Evolutionary conservation across 2,329 filamentous ascomycete genomes (phyloP).

Genomic region (Sclerotinia spermophila): DNA sequence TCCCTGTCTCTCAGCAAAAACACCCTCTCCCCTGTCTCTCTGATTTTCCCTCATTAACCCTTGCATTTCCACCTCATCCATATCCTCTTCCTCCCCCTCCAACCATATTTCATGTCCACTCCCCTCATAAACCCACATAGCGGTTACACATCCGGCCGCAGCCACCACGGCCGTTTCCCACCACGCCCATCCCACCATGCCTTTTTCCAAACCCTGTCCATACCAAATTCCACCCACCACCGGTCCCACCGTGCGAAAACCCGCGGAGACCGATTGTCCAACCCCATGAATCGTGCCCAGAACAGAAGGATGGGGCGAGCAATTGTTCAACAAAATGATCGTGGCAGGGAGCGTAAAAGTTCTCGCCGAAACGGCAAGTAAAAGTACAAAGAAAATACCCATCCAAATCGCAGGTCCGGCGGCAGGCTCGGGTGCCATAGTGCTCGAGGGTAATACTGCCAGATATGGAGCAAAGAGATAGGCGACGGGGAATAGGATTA

Average conservation of each 20-base stretch:
- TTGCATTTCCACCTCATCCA: conserved; percentile 11
- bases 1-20: neutral
- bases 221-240: conserved; percentile 52
- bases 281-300: conserved; percentile 57
- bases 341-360: conserved; percentile 58
- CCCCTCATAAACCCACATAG: conserved; percentile 18
- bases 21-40: conserved; percentile 4
- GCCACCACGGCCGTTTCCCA: conserved; percentile 42
- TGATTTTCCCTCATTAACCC: conserved; percentile 6
- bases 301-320: conserved; percentile 52
- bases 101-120: conserved; percentile 13
- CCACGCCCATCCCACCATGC: conserved; percentile 54
- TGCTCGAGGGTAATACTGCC: conserved; percentile 43
- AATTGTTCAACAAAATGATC: conserved; percentile 59
- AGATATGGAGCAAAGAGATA: conserved; percentile 68
- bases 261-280: conserved; percentile 52
- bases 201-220: conserved; percentile 49
- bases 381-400: conserved; percentile 50
- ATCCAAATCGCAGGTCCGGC: conserved; percentile 52
- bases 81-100: conserved; percentile 1
- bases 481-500: conserved; percentile 63
- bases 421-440: conserved; percentile 38
- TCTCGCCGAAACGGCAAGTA: conserved; percentile 54
- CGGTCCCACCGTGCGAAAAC: conserved; percentile 53
- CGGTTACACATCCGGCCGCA: neutral